These are phyloP conservation scores for Ziziphus jujuba DNA, from an alignment of 306 rosid species.

Conservation along the genomic window DNA sequence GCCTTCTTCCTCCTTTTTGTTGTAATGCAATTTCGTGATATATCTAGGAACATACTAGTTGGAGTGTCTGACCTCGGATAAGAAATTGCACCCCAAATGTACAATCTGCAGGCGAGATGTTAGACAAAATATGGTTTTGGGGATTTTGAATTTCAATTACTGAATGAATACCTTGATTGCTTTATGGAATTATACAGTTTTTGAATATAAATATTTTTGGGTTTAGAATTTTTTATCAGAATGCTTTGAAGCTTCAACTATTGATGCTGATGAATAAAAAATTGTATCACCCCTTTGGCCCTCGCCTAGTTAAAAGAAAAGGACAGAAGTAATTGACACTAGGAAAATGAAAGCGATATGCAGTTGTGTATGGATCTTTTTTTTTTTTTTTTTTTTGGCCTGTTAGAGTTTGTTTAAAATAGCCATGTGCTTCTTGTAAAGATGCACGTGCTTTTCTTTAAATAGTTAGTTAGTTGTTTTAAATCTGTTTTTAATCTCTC, in stretches of 20 bases:
- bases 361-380: neutral
- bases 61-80: neutral
- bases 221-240: neutral
- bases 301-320: neutral
- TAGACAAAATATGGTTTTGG: neutral
- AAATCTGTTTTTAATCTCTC: no score
- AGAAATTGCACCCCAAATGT: neutral
- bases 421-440: no score
- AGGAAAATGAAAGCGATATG: neutral
- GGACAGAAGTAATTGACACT: neutral
- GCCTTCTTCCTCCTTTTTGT: neutral
- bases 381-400: neutral
- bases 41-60: conserved; percentile 10
- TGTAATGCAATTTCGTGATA: neutral
- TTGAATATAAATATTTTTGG: neutral
- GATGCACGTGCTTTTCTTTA: no score
- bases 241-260: neutral
- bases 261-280: neutral
- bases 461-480: no score
- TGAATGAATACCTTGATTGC: neutral
- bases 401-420: no score
- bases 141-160: neutral
- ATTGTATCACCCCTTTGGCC: neutral
- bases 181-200: neutral
- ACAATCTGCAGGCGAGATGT: neutral